Conservation (phyloP, 805 yeast genomes). For the Middelhovenomyces tepae region DNA sequence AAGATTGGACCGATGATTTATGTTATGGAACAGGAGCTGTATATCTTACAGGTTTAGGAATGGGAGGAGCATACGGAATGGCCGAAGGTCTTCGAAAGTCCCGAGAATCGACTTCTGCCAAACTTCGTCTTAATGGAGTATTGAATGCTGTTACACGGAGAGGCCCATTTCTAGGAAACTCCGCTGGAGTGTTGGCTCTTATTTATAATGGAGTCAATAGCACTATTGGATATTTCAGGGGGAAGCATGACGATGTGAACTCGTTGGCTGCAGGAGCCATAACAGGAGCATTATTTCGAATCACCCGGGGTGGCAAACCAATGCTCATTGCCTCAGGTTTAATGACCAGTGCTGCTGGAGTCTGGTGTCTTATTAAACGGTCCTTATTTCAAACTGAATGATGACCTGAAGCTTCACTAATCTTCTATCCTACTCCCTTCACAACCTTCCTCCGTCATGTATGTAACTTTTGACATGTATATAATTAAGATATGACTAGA, state of each 20-base stretch:
- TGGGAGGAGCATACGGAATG: conserved; percentile 85
- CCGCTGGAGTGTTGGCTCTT: conserved; percentile 88
- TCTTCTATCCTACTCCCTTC: no score
- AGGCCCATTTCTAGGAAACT: conserved; percentile 93
- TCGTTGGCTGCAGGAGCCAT: conserved; percentile 84
- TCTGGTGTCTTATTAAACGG: conserved; percentile 78
- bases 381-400: no score
- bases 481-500: no score
- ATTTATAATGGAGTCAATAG: conserved; percentile 81
- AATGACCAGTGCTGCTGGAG: conserved; percentile 84
- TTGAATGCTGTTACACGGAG: conserved; percentile 88
- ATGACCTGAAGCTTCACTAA: no score
- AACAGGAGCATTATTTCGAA: conserved; percentile 85
- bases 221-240: conserved; percentile 69
- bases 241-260: conserved; percentile 78
- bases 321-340: conserved; percentile 80
- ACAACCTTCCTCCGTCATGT: no score
- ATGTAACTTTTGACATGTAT: no score
- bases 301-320: conserved; percentile 76
- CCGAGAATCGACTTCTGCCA: conserved; percentile 67
- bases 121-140: conserved; percentile 78
- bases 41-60: conserved; percentile 69
- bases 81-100: conserved; percentile 76
- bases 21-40: conserved; percentile 98
- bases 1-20: conserved; percentile 95